A percentile compares a stretch with the other conserved stretches of the same genome.
These are phyloP conservation scores for Digitaria exilis DNA, from an alignment of 202 grass and related monocot species.

Conservation along the genomic window DNA sequence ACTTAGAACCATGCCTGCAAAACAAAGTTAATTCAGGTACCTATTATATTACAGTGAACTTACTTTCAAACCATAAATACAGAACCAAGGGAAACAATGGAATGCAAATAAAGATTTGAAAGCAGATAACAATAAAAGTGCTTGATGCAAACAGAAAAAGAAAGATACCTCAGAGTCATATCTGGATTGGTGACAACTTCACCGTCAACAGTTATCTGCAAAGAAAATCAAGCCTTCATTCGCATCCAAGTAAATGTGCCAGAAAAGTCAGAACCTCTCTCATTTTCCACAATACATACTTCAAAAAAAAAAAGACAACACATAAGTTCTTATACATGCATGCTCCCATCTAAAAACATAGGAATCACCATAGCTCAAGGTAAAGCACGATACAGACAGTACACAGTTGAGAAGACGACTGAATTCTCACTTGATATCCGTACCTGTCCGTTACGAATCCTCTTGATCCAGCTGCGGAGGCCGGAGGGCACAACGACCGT, in stretches of 20 bases:
- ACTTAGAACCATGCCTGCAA: slow-evolving; percentile 63
- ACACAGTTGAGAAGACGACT: not conserved
- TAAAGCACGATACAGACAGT: not conserved
- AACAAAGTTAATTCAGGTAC: not conserved
- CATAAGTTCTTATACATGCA: not conserved
- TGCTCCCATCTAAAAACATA: not conserved
- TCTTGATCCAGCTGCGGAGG: slow-evolving; percentile 79
- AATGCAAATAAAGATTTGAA: slow-evolving; percentile 5
- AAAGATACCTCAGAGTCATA: slow-evolving; percentile 56
- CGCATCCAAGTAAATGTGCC: slow-evolving; percentile 2
- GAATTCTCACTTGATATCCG: slow-evolving; percentile 5
- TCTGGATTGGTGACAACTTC: slow-evolving; percentile 62
- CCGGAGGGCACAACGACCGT: not conserved
- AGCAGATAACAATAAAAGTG: not conserved
- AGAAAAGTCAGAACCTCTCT: not conserved
- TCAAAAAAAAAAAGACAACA: not conserved
- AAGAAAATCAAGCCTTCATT: slow-evolving; percentile 24
- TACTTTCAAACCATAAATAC: not conserved
- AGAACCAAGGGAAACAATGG: not conserved
- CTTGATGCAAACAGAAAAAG: slow-evolving; percentile 17
- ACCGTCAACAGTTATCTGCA: slow-evolving; percentile 75
- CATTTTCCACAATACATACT: slow-evolving; percentile 9
- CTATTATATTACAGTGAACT: slow-evolving; percentile 1
- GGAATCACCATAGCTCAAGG: not conserved
- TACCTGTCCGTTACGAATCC: slow-evolving; percentile 88